Evolutionary conservation across 2,329 filamentous ascomycete species (phyloP), one percentile per base, ranked within the genome.

Genomic region (Talaromyces sp.): DNA sequence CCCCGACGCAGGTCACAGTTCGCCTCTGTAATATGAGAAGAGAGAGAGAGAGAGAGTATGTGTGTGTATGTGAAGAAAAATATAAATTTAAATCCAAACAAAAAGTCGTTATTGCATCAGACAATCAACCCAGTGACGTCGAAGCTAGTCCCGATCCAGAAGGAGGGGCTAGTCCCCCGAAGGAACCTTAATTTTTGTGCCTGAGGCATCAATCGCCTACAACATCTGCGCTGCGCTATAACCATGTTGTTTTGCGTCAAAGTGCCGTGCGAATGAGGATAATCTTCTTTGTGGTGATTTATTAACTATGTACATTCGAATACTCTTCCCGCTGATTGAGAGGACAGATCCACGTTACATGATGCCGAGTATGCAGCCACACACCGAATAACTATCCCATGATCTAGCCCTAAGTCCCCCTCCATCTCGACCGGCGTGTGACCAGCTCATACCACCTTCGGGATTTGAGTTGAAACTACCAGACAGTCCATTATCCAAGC

Each of bases 91-190:
- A 48, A 39, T 23, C 21, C 28, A 6, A 59, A 33, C 18, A 37
- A 23, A 35, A 56, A 56, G 33, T 56, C 18, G 35, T 21, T 39
- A 18, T 35, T 54, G 50, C 50, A 52, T 52, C 44, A 52, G 18
- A 39, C 33, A 40, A 52, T 60, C 18, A 60, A 25, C 21, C 3
- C 7, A 14, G 44, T 58, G 42, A 58, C 55, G 61, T 52, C 35
- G 61, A 14, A 21, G 18, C 61, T 63, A 63, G 48, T 21, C 61
- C 48, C 5, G 40, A 63, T 63, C 28, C 14, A 31, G 61, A 59
- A 56, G 8, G 61, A 63, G 61, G 61, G 61, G 61, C 46, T 33
- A 28, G 18, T 12, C 31, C 50, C 25, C n/a, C n/a, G n/a, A n/a
- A n/a, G n/a, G n/a, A n/a, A n/a, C n/a, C n/a, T n/a, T n/a, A n/a